These are phyloP conservation scores for Sphagnum contortum DNA, from an alignment of 225 moss, liverwort and hornwort genomes.

Conservation along the genomic window DNA sequence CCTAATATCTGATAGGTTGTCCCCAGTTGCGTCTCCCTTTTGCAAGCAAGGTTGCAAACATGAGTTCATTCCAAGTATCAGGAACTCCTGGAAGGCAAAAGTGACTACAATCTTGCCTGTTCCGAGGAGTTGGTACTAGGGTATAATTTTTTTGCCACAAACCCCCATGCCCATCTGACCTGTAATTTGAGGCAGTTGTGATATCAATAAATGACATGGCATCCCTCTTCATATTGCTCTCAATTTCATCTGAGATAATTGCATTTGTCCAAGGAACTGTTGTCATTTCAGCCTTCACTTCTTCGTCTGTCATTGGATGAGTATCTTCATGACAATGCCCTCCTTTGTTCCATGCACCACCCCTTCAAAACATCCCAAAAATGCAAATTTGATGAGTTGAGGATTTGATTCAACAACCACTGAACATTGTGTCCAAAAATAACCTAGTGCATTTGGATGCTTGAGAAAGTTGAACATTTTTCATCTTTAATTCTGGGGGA, in stretches of 20 bases:
- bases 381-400: background rate
- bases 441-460: too few species aligned
- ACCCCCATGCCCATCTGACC: slow-evolving; percentile 66
- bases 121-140: slow-evolving; percentile 28
- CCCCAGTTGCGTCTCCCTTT: slow-evolving; percentile 40
- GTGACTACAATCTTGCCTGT: slow-evolving; percentile 78
- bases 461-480: too few species aligned
- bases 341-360: slow-evolving; percentile 73
- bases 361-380: slow-evolving; percentile 18
- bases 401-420: background rate
- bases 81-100: slow-evolving; percentile 91
- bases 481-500: too few species aligned
- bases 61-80: slow-evolving; percentile 70
- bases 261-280: slow-evolving; percentile 28
- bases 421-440: background rate
- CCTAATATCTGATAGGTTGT: slow-evolving; percentile 3
- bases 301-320: slow-evolving; percentile 33
- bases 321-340: slow-evolving; percentile 53
- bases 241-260: slow-evolving; percentile 17
- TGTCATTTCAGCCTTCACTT: slow-evolving; percentile 37
- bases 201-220: slow-evolving; percentile 56
- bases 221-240: slow-evolving; percentile 8
- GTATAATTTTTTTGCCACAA: slow-evolving; percentile 20
- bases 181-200: slow-evolving; percentile 57
- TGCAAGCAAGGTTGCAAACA: slow-evolving; percentile 38